Evolutionary conservation across 2,329 filamentous ascomycete genomes (phyloP), one percentile per base, ranked within the genome.

Genomic region (Sclerotiophoma versabilis): DNA sequence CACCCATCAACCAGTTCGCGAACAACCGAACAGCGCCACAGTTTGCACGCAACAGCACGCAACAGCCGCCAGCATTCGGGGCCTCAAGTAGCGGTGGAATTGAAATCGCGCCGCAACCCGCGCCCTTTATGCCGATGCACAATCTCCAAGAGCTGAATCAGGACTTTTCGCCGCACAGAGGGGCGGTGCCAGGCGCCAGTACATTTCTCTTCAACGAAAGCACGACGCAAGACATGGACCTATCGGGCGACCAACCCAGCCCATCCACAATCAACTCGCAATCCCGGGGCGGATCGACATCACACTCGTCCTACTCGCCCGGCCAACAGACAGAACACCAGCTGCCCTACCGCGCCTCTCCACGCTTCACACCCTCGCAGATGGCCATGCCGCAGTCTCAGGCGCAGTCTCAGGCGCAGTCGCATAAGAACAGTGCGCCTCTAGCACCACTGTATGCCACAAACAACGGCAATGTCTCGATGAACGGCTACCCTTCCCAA

Each of bases 261-360:
- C 73, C 74, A 1, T 65, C 69, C 15, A 75, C 74, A 12, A 64
- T 70, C 10, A 65, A 68, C 36, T 72, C 72, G 4, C 62, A 69
- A 25, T 71, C 68, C 6, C 57, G 67, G 19, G 66, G 64, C 12
- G 68, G 66, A 32, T 71, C 72, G 9, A 70, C 68, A n/a, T 72
- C 69, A 2, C 72, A 74, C 7, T 71, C 69, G 1, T 74, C 72
- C 2, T 74, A 72, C 45, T 75, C 73, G 0, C 71, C 72, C 9
- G 60, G 62, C 23, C 64, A 64, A 20, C 64, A 60, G 36, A 58
- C 58, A 22, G 62, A 72, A 37, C 64, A 62, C 15, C 60, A 62
- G 12, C 57, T 69, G 2, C 65, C 63, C n/a, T 73, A 72, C 43
- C 67, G 70, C 12, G 59, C 67, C 3, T 72, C 69, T 0, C 70